phyloP scores from a whole-genome alignment of 108 stramenopile species.

The Nitzschia sp. region DNA sequence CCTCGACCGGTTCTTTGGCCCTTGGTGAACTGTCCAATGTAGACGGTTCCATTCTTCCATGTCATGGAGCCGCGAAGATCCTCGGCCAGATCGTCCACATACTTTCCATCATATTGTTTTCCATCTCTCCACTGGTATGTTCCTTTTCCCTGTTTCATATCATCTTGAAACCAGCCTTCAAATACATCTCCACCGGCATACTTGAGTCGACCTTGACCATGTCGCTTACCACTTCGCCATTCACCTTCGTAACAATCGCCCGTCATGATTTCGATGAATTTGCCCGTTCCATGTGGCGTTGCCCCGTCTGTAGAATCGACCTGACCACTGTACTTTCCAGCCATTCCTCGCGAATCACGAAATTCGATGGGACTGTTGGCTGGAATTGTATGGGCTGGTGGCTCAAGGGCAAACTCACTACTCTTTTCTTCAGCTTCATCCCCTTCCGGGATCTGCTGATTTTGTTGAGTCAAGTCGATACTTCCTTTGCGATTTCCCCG shows the following conservation, averaged over 20 bases:
- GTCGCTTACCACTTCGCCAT: constrained; percentile 36
- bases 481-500: background rate
- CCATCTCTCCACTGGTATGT: constrained; percentile 19
- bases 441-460: constrained; percentile 6
- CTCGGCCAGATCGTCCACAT: constrained; percentile 7
- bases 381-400: background rate
- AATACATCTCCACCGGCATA: constrained; percentile 38
- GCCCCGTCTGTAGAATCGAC: constrained; percentile 4
- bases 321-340: constrained; percentile 57
- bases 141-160: constrained; percentile 40
- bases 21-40: constrained; percentile 17
- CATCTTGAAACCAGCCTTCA: constrained; percentile 40
- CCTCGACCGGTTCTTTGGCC: constrained; percentile 1
- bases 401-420: background rate
- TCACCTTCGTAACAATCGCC: constrained; percentile 49
- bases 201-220: constrained; percentile 29
- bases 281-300: constrained; percentile 27
- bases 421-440: background rate
- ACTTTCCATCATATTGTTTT: constrained; percentile 21
- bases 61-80: constrained; percentile 16
- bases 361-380: constrained; percentile 7
- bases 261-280: constrained; percentile 8
- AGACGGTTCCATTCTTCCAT: constrained; percentile 25
- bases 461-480: background rate
- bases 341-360: constrained; percentile 51